Conservation (phyloP, 768 basidiomycete genomes). For the Boletus sp. region DNA sequence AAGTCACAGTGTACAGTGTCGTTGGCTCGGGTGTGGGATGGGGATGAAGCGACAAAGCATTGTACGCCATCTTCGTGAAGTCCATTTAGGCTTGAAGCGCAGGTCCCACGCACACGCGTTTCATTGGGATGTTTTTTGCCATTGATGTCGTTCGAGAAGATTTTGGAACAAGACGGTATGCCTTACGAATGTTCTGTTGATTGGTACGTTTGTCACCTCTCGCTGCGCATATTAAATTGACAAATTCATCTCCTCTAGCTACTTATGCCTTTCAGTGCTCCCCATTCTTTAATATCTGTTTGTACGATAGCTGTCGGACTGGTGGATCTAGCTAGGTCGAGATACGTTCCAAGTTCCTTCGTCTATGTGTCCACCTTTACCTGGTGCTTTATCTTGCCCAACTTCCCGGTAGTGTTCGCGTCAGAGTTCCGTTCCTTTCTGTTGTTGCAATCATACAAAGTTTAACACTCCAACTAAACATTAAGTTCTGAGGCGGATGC, state of each 20-base stretch:
- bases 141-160: background rate
- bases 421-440: background rate
- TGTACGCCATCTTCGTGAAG: constrained; percentile 12
- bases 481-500: background rate
- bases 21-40: constrained; percentile 4
- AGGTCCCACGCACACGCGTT: background rate
- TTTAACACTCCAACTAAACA: background rate
- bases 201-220: background rate
- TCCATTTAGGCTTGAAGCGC: constrained; percentile 15
- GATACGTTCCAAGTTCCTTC: background rate
- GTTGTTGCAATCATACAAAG: background rate
- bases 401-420: background rate
- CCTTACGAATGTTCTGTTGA: background rate
- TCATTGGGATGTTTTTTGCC: background rate
- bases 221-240: background rate
- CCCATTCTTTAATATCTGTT: background rate
- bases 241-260: background rate
- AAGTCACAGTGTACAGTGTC: background rate
- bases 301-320: constrained; percentile 4
- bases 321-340: background rate
- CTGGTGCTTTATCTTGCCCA: background rate
- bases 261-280: background rate
- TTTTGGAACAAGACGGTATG: background rate
- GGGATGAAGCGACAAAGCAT: constrained; percentile 3
- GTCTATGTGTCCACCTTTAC: background rate